phyloP scores from a whole-genome alignment of 345 rosid species.

The Cardamine chenopodiifolia region DNA sequence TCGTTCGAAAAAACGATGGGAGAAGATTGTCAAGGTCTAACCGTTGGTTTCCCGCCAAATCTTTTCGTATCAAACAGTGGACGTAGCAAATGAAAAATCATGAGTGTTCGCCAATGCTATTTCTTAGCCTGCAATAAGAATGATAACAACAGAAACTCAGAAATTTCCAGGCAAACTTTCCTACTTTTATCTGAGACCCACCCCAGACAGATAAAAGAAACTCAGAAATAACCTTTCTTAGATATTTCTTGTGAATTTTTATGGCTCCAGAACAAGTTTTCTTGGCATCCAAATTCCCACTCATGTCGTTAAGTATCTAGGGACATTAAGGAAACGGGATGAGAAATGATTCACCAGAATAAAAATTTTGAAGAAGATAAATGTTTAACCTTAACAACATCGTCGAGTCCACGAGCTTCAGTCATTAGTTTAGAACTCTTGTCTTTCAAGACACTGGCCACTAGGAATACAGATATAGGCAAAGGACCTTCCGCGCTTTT shows the following conservation, averaged over 20 bases:
- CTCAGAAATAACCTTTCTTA: constrained; percentile 64
- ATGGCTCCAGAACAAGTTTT: constrained; percentile 89
- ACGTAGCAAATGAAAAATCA: constrained; percentile 7
- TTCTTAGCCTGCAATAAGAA: constrained; percentile 51
- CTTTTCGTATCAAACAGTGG: not conserved
- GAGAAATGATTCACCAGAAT: not conserved
- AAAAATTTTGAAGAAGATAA: not conserved
- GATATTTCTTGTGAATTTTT: constrained; percentile 91
- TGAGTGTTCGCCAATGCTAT: constrained; percentile 27
- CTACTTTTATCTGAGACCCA: constrained; percentile 4
- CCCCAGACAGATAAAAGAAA: not conserved
- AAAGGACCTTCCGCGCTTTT: constrained; percentile 62
- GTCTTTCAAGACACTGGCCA: constrained; percentile 95
- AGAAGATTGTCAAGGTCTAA: not conserved
- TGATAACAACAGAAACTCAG: constrained; percentile 9
- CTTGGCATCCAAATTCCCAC: constrained; percentile 88
- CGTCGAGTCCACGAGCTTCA: constrained; percentile 96
- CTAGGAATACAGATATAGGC: constrained; percentile 92
- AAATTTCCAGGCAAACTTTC: not conserved
- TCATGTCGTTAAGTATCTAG: constrained; percentile 86
- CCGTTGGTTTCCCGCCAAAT: not conserved
- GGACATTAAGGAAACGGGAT: not conserved
- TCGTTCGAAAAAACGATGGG: not conserved
- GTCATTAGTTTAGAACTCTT: constrained; percentile 74
- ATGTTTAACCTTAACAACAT: constrained; percentile 75